Conservation (phyloP, 2,329 filamentous ascomycete species). For the Penicillium paneum region DNA sequence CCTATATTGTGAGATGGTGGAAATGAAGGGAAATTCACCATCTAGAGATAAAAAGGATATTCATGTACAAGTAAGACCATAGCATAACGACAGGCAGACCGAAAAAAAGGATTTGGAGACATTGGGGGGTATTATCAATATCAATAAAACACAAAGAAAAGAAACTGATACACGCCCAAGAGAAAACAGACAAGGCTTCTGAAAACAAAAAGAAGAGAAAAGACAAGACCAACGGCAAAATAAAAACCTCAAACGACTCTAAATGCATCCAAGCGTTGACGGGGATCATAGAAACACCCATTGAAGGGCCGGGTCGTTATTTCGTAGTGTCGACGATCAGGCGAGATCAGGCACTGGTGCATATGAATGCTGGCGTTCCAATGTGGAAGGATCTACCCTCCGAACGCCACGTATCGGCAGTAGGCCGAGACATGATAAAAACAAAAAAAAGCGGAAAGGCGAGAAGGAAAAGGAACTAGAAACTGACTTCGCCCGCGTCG, state of each 20-base stretch:
- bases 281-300: constrained; percentile 20
- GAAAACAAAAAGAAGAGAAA: neutral
- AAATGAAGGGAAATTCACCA: neutral
- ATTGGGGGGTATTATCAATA: constrained; percentile 35
- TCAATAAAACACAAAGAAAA: constrained; percentile 35
- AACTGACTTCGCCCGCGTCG: constrained; percentile 45
- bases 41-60: constrained; percentile 1
- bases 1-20: neutral
- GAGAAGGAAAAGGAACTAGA: constrained; percentile 23
- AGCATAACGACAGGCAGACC: constrained; percentile 1
- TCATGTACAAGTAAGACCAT: constrained; percentile 6
- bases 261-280: constrained; percentile 22
- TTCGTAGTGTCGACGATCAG: constrained; percentile 15
- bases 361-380: constrained; percentile 10
- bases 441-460: neutral
- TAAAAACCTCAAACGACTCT: constrained; percentile 14
- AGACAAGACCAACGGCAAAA: constrained; percentile 3
- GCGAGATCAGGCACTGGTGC: constrained; percentile 11
- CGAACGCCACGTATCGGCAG: constrained; percentile 14
- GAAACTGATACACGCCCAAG: constrained; percentile 10
- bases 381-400: constrained; percentile 11
- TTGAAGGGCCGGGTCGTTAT: constrained; percentile 17
- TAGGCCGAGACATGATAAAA: constrained; percentile 2
- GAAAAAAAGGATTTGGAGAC: constrained; percentile 20
- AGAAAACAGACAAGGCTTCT: constrained; percentile 12